phyloP scores from a whole-genome alignment of 75 land plant species.

The Cryptomeria japonica region DNA sequence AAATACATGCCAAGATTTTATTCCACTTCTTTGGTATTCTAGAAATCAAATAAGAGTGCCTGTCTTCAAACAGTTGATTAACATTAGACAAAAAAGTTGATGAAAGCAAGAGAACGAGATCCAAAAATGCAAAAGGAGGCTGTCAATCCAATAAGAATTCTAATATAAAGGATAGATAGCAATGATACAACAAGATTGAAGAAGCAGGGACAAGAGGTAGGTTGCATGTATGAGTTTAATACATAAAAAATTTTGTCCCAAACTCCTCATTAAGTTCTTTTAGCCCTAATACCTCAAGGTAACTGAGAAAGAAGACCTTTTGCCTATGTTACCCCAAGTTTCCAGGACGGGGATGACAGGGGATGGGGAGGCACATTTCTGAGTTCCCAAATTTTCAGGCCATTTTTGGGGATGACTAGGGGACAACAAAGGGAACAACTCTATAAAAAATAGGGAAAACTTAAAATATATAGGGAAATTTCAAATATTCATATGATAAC shows the following conservation, averaged over 20 bases:
- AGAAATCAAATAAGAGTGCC: neutral
- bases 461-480: too few relatives aligned
- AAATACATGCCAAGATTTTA: neutral
- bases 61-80: neutral
- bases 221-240: neutral
- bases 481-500: too few relatives aligned
- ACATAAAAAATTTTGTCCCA: neutral
- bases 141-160: neutral
- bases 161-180: neutral
- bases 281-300: neutral
- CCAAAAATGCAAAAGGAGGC: neutral
- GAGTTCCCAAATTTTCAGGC: too few relatives aligned
- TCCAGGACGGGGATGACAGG: too few relatives aligned
- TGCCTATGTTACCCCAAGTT: too few relatives aligned
- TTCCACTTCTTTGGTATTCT: neutral
- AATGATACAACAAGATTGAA: neutral
- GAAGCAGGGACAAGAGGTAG: too few relatives aligned
- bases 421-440: too few relatives aligned
- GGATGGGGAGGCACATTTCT: too few relatives aligned
- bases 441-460: too few relatives aligned
- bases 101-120: neutral
- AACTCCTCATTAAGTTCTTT: neutral
- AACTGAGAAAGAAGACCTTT: neutral
- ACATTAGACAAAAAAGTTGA: neutral
- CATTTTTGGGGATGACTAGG: too few relatives aligned